Evolutionary conservation across 768 basidiomycete species (phyloP).

Genomic region (Imleria badia): DNA sequence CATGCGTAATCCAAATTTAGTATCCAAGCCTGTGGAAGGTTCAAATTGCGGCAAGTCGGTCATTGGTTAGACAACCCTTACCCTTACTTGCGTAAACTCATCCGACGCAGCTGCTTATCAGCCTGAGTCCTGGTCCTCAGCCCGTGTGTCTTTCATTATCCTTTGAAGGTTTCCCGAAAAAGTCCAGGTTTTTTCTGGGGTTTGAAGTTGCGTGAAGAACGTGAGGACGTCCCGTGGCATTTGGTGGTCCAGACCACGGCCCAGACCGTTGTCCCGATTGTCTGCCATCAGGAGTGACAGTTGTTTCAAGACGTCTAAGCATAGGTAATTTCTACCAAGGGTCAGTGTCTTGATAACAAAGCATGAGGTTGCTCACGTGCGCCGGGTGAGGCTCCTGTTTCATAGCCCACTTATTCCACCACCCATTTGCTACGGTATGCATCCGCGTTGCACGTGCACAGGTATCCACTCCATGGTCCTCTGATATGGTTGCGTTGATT

Average conservation of each 20-base stretch:
- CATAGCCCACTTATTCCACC: slow-evolving; percentile 53
- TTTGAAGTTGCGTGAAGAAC: slow-evolving; percentile 16
- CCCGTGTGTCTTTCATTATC: slow-evolving; percentile 10
- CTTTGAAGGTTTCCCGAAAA: slow-evolving; percentile 9
- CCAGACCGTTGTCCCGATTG: slow-evolving; percentile 32
- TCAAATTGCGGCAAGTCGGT: slow-evolving; percentile 1
- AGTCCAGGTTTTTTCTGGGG: slow-evolving; percentile 17
- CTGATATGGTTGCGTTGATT: slow-evolving; percentile 24
- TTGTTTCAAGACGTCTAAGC: slow-evolving; percentile 47
- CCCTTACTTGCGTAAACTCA: slow-evolving; percentile 11
- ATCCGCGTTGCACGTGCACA: slow-evolving; percentile 31
- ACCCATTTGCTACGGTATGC: slow-evolving; percentile 44
- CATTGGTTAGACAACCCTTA: slow-evolving; percentile 9
- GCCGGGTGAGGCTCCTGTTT: slow-evolving; percentile 18
- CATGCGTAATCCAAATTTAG: slow-evolving; percentile 21
- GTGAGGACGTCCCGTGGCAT: slow-evolving; percentile 18
- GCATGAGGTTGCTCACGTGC: slow-evolving; percentile 20
- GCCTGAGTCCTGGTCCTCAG: not conserved
- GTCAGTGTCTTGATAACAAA: slow-evolving; percentile 6
- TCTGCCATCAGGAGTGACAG: slow-evolving; percentile 44
- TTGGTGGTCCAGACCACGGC: slow-evolving; percentile 28
- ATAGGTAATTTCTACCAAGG: slow-evolving; percentile 30
- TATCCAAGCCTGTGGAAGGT: slow-evolving; percentile 15
- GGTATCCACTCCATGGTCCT: slow-evolving; percentile 25
- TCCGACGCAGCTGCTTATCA: slow-evolving; percentile 7